Conservation (phyloP, 164 flowering plant species). For the Macadamia integrifolia region DNA sequence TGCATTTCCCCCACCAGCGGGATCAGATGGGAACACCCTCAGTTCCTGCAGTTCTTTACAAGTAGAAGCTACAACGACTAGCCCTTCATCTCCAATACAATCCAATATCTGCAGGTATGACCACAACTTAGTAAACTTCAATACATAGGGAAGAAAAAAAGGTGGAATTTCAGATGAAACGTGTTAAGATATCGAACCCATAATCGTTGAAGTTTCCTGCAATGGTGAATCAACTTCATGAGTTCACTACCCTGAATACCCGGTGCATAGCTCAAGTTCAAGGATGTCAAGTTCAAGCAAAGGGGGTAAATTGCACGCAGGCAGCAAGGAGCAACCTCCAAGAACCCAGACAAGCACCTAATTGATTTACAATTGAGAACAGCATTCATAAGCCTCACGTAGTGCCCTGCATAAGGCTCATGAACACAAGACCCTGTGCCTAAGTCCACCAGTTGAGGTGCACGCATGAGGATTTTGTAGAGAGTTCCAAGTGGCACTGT, state of each 20-base stretch:
- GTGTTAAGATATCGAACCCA: conserved; percentile 48
- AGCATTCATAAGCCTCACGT: conserved; percentile 24
- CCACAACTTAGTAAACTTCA: not conserved
- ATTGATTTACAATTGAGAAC: conserved; percentile 45
- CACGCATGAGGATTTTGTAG: conserved; percentile 44
- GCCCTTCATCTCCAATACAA: conserved; percentile 77
- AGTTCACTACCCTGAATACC: conserved; percentile 51
- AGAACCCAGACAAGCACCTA: conserved; percentile 77
- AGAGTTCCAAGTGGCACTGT: conserved; percentile 57
- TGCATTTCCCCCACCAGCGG: conserved; percentile 38
- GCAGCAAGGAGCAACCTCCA: conserved; percentile 53
- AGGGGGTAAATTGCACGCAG: conserved; percentile 50
- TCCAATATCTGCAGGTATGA: conserved; percentile 60
- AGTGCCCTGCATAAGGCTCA: conserved; percentile 45
- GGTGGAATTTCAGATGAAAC: not conserved
- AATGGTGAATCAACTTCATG: conserved; percentile 47
- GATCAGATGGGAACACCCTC: conserved; percentile 81
- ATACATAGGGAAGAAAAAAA: not conserved
- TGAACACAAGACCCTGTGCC: conserved; percentile 59
- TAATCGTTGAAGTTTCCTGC: conserved; percentile 65
- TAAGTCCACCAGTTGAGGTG: conserved; percentile 72
- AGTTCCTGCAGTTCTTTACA: conserved; percentile 79
- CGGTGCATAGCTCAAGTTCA: conserved; percentile 84
- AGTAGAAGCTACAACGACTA: conserved; percentile 59
- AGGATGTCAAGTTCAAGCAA: conserved; percentile 55